phyloP scores from a whole-genome alignment of 2,329 filamentous ascomycete species.

The Plectosphaerella plurivora region DNA sequence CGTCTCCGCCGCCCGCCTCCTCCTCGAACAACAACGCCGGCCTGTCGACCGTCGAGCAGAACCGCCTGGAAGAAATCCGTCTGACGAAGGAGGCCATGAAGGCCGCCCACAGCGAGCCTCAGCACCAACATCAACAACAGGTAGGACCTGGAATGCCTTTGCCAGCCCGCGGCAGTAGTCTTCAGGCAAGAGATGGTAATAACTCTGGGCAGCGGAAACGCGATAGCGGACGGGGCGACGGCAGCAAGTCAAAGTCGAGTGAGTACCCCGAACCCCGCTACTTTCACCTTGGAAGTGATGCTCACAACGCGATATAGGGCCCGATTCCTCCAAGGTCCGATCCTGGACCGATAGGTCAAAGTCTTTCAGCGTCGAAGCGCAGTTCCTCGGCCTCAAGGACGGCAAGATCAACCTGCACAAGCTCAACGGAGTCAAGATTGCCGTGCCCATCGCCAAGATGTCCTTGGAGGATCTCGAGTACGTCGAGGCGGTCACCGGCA shows the following conservation, averaged over 20 bases:
- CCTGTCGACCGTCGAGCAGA: slow-evolving; percentile 70
- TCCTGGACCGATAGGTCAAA: slow-evolving; percentile 95
- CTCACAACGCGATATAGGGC: slow-evolving; percentile 50
- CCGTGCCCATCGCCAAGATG: slow-evolving; percentile 94
- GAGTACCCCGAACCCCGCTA: slow-evolving; percentile 32
- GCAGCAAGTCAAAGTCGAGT: slow-evolving; percentile 58
- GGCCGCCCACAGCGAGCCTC: slow-evolving; percentile 49
- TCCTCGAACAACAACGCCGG: slow-evolving; percentile 46
- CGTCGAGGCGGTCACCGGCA: slow-evolving; percentile 81
- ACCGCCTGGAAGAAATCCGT: slow-evolving; percentile 74
- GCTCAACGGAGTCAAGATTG: slow-evolving; percentile 96
- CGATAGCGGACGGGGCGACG: slow-evolving; percentile 60
- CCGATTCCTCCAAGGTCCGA: slow-evolving; percentile 76
- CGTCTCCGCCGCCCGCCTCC: slow-evolving; percentile 42
- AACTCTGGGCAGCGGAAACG: slow-evolving; percentile 64
- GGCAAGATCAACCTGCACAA: slow-evolving; percentile 98
- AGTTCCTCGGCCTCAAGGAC: slow-evolving; percentile 91
- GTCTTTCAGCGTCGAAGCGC: slow-evolving; percentile 94
- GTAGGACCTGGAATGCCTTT: slow-evolving; percentile 75
- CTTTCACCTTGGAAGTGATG: background rate
- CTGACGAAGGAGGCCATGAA: slow-evolving; percentile 76
- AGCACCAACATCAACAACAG: slow-evolving; percentile 32
- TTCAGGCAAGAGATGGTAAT: slow-evolving; percentile 65
- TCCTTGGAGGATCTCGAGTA: slow-evolving; percentile 92
- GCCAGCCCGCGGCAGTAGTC: slow-evolving; percentile 75